A percentile compares a stretch with the other conserved stretches of the same genome.
Evolutionary conservation across 2,329 filamentous ascomycete genomes (phyloP).

Genomic region (Ophiostoma ulmi): DNA sequence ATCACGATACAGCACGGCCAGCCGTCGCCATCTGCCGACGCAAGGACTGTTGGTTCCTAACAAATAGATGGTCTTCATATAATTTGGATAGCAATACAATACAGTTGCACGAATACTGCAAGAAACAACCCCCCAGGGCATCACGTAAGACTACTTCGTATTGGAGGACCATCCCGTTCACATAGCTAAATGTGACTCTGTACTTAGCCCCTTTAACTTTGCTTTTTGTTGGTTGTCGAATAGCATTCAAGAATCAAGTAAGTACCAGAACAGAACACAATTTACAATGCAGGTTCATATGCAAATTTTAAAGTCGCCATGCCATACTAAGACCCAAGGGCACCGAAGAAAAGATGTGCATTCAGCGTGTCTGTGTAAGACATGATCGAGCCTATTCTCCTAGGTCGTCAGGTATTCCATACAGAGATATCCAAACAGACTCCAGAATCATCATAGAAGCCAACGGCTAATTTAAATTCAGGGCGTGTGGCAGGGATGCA

Average conservation of each 20-base stretch:
- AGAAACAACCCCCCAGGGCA: slow-evolving; percentile 4
- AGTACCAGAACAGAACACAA: too few species aligned
- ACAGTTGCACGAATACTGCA: not conserved
- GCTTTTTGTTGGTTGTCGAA: not conserved
- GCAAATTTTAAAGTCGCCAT: too few species aligned
- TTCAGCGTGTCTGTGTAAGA: not conserved
- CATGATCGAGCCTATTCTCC: not conserved
- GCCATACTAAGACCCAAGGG: too few species aligned
- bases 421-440: not conserved
- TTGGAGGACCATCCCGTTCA: slow-evolving; percentile 2
- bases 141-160: too few species aligned
- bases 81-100: not conserved
- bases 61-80: too few species aligned
- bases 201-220: not conserved
- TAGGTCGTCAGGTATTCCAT: not conserved
- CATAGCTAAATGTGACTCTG: slow-evolving; percentile 11
- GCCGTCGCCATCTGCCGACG: not conserved
- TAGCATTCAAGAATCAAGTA: not conserved
- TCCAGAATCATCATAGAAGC: not conserved
- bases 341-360: not conserved
- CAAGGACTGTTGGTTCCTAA: not conserved
- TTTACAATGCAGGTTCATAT: too few species aligned
- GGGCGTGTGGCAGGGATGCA: slow-evolving; percentile 18
- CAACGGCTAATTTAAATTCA: slow-evolving; percentile 13
- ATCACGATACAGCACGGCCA: not conserved